Base-by-base conservation (phyloP, 1,284 basidiomycete genomes). In the Naganishia cerealis region DNA sequence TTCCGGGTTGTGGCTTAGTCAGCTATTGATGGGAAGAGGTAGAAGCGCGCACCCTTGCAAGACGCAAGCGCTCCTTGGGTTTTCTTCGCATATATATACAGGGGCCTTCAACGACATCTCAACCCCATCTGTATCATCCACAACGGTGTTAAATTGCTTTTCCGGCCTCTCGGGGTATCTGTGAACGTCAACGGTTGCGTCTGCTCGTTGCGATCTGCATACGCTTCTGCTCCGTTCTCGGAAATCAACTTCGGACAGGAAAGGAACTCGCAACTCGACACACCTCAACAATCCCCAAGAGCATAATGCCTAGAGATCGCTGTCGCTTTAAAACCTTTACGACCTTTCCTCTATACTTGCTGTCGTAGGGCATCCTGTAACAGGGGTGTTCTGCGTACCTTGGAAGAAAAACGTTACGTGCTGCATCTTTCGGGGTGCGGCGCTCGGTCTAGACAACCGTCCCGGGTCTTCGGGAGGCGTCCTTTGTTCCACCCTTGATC, bases 401-500 rank as follows among this genome's bases (percentile, higher is more conserved):
- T 66, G 63, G 63, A 66, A 66, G 63, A 66, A 66, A 38, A 66
- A 66, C 63, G 63, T 63, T 63, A 63, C 61, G 61, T n/a, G 39
- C 24, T 52, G 48, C 53, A 21, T 55, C 46, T 26, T 21, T 26
- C 36, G 53, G 54, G 39, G 12, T 36, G 50, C 18, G 50, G 61
- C 39, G 43, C 55, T 66, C 55, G 63, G 63, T 66, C 63, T 66
- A 66, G 63, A 66, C 63, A 66, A 66, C 63, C 63, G 55, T 56
- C 33, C 42, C 63, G 63, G 55, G 52, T 55, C 48, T 55, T 66
- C 63, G 63, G 63, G 42, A 66, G 63, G 46, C 55, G 63, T 56
- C 42, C 63, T 57, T 33, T 55, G 54, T 56, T 66, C 63, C 63
- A 66, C 63, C 63, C 63, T 66, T 66, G 63, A 66, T 66, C 61